Evolutionary conservation across 768 basidiomycete species (phyloP), one percentile per base, ranked within the genome.

Genomic region (Fibroporia radiculosa): DNA sequence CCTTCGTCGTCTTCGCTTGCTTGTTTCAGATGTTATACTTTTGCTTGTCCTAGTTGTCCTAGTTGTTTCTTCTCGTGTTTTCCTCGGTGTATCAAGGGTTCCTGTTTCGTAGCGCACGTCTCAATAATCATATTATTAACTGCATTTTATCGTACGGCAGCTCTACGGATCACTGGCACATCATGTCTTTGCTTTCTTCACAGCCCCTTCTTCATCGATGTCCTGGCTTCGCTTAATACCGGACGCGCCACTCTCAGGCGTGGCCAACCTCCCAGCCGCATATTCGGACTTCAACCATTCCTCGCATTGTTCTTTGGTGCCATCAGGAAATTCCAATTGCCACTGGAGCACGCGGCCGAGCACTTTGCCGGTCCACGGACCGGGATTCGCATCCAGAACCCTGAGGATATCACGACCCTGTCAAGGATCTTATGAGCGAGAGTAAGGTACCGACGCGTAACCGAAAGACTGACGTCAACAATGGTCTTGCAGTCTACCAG

Each of bases 271-370:
- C n/a, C 77, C 78, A 20, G 70, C 66, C 6, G 54, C 57, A 28
- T 69, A 69, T 55, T 82, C 75, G n/a, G 63, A 61, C 46, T 65
- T 62, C 33, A 97, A 65, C 90, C 90, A 96, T 11, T 59, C 59
- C 23, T 68, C 59, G 57, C 91, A 93, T 3, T 80, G 75, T 4
- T 78, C 82, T 56, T 78, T 77, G 3, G 77, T 74, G 1, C 71
- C 74, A 2, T 69, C 55, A 0, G 93, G 89, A 59, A 92, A 66
- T 27, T 77, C 81, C 6, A 98, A 71, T 55, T 93, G 91, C 93
- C 93, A 98, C 48, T 82, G 76, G 16, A 90, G 57, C 20, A 97
- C 72, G 37, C 71, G 73, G n/a, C 71, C 66, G 16, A 90, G 67
- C 5, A 82, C 72, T 23, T 72, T 64, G 25, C 76, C 75, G 4